These are phyloP conservation scores for Exophiala phaeomuriformis DNA, from an alignment of 2,329 filamentous ascomycete genomes.

Conservation along the genomic window DNA sequence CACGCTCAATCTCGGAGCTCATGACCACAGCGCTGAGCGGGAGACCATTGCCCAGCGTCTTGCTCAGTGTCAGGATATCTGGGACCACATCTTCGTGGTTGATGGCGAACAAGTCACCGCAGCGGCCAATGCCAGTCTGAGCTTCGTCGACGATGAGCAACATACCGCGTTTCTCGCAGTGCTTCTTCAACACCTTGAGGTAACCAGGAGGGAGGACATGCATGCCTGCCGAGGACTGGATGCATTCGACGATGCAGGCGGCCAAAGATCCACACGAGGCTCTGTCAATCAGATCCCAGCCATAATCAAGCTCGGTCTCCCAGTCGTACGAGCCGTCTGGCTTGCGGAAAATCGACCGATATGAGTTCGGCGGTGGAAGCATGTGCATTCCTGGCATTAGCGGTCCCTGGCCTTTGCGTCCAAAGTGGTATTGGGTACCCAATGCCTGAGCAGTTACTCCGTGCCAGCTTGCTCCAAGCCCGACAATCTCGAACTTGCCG, in stretches of 20 bases:
- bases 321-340: conserved; percentile 57
- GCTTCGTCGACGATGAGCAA: conserved; percentile 55
- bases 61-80: conserved; percentile 54
- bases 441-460: conserved; percentile 51
- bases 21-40: conserved; percentile 54
- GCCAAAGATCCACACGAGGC: conserved; percentile 56
- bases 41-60: conserved; percentile 55
- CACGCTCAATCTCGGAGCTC: conserved; percentile 46
- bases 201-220: conserved; percentile 54
- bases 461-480: conserved; percentile 53
- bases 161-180: conserved; percentile 51
- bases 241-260: conserved; percentile 56
- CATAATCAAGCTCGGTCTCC: conserved; percentile 57
- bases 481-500: conserved; percentile 59
- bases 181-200: conserved; percentile 47
- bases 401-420: conserved; percentile 43
- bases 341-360: conserved; percentile 55
- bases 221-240: conserved; percentile 54
- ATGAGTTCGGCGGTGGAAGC: conserved; percentile 54
- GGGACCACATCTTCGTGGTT: conserved; percentile 49
- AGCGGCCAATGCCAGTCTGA: conserved; percentile 52
- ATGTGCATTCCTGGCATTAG: conserved; percentile 50
- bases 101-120: conserved; percentile 54
- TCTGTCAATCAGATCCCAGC: conserved; percentile 54
- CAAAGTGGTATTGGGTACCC: conserved; percentile 49